Base-by-base conservation (phyloP, 139 green algal species). In the Chlorella sp. region DNA sequence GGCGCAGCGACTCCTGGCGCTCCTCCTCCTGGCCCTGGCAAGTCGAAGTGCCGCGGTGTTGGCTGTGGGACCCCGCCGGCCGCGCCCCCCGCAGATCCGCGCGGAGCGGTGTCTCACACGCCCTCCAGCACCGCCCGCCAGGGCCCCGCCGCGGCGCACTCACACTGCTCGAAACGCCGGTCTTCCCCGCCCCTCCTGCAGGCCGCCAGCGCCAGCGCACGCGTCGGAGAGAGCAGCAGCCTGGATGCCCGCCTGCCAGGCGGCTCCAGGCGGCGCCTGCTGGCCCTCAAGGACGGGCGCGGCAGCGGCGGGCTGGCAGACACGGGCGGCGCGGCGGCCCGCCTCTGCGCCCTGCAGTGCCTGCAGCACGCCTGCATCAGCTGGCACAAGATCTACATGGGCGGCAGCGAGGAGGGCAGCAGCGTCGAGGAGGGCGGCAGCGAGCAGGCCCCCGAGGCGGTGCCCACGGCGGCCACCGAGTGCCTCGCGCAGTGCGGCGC, bases 311-410 rank as follows among this genome's bases (percentile, higher is more conserved):
- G 65, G 26, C 65, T 72, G 9, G 26, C 9, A 44, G n/a, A 38
- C 30, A 23, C 65, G 2, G 13, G 51, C 51, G 51, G 51, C 51
- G n/a, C 65, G 65, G 30, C 65, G 5, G 65, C 30, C 4, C 30
- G 65, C 5, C 65, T 39, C 34, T 34, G 23, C 23, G 9, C 38
- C 39, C 7, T 62, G 55, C 74, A 82, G 76, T 82, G 76, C 60
- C 76, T 82, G 36, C 76, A 82, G 60, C 76, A 82, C 38, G 76
- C 36, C 34, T 82, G 76, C 76, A 71, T 82, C 36, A n/a, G 18
- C 60, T 82, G 76, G 76, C 63, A 71, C 57, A 82, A 82, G 60
- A 20, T 82, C 15, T 82, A 82, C 76, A 82, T 82, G 76, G 76
- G 76, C 21, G 18, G 28, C 12, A 47, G 56, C 36, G 74, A 68